These are phyloP conservation scores for Chaetomiaceae sp. DNA, from an alignment of 2,329 filamentous ascomycete species.

Conservation along the genomic window DNA sequence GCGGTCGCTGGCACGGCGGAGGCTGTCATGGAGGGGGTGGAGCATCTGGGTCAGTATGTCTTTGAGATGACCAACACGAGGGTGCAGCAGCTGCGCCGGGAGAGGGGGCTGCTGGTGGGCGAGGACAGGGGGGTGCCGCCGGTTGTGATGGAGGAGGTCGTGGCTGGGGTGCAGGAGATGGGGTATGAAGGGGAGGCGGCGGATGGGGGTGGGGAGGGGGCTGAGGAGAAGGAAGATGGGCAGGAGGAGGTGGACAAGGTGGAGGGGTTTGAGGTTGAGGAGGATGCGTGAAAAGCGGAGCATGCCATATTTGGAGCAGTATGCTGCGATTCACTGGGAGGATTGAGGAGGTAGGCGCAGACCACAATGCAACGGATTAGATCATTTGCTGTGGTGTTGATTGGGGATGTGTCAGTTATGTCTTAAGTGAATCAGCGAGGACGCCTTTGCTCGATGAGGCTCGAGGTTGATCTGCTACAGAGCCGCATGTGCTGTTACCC, in stretches of 20 bases:
- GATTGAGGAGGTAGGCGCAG: too few relatives aligned
- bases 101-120: constrained; percentile 31
- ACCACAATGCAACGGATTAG: too few relatives aligned
- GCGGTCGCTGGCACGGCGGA: too few relatives aligned
- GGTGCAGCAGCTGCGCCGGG: constrained; percentile 43
- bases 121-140: constrained; percentile 22
- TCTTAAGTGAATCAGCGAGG: too few relatives aligned
- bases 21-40: constrained; percentile 78
- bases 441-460: too few relatives aligned
- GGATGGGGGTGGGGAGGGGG: constrained; percentile 21
- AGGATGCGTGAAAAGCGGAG: constrained; percentile 19
- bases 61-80: constrained; percentile 82
- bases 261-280: constrained; percentile 29
- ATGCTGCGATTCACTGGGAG: too few relatives aligned
- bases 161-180: constrained; percentile 15
- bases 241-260: constrained; percentile 21
- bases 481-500: too few relatives aligned
- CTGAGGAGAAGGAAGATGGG: constrained; percentile 24
- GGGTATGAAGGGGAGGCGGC: constrained; percentile 2
- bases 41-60: constrained; percentile 94
- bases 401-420: too few relatives aligned
- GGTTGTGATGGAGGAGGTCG: constrained; percentile 18
- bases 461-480: too few relatives aligned
- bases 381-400: too few relatives aligned
- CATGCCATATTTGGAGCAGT: too few relatives aligned